Conservation (phyloP, 805 yeast genomes). For the Debaryomyces hansenii region DNA sequence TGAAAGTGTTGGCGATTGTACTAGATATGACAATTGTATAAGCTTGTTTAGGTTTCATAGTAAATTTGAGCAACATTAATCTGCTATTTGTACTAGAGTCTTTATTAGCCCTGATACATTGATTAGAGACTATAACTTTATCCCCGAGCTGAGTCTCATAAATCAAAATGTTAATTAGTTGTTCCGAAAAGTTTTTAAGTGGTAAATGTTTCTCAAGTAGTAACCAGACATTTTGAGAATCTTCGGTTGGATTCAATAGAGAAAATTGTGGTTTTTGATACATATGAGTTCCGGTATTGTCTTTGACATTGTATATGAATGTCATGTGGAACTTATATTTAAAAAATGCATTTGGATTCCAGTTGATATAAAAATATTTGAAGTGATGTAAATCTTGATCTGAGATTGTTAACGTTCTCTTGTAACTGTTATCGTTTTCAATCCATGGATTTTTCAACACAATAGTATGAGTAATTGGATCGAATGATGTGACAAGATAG, state of each 20-base stretch:
- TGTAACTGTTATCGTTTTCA: conserved; percentile 12
- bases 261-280: conserved; percentile 45
- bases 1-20: conserved; percentile 23
- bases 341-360: conserved; percentile 47
- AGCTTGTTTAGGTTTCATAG: conserved; percentile 19
- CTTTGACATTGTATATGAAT: conserved; percentile 16
- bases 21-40: conserved; percentile 28
- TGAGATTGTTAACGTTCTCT: conserved; percentile 14
- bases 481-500: conserved; percentile 51
- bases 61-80: conserved; percentile 33
- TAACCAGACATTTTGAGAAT: conserved; percentile 40
- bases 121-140: conserved; percentile 26
- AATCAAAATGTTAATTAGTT: conserved; percentile 10
- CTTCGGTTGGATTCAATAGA: conserved; percentile 30
- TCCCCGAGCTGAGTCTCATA: conserved; percentile 28
- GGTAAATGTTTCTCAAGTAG: conserved; percentile 51
- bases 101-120: conserved; percentile 18
- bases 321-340: conserved; percentile 22
- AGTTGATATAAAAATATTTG: conserved; percentile 63
- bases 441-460: conserved; percentile 40
- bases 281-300: conserved; percentile 8
- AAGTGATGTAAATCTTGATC: conserved; percentile 26
- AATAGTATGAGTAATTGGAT: conserved; percentile 7
- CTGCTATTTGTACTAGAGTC: conserved; percentile 36
- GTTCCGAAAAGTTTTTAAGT: conserved; percentile 1